A percentile compares a stretch with the other conserved stretches of the same genome.
These are phyloP conservation scores for Leishmania major DNA, from an alignment of 208 protist genomes.

Conservation along the genomic window DNA sequence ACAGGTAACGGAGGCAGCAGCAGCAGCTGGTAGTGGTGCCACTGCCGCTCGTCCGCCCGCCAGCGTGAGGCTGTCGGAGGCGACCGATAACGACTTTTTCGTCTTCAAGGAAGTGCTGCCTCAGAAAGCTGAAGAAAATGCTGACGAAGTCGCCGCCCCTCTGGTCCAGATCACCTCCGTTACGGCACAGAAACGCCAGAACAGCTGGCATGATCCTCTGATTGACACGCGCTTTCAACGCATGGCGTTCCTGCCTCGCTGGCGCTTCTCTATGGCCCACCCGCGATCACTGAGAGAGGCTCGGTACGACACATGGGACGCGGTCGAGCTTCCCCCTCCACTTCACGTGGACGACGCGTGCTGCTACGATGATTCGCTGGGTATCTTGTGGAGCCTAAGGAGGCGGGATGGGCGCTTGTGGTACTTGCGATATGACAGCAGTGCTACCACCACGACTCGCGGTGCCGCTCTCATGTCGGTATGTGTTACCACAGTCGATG, in stretches of 20 bases:
- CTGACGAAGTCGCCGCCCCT: conserved; percentile 1
- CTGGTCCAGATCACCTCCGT: neutral
- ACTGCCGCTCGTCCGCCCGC: neutral
- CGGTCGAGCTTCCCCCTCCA: conserved; percentile 6
- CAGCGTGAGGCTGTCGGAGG: conserved; percentile 34
- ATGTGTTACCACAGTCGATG: conserved; percentile 12
- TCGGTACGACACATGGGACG: conserved; percentile 14
- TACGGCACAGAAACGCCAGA: neutral
- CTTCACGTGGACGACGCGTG: conserved; percentile 16
- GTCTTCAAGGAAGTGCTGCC: conserved; percentile 45
- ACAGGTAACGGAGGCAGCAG: conserved; percentile 15
- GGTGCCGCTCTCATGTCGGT: neutral
- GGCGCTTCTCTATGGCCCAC: conserved; percentile 22
- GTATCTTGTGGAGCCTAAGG: conserved; percentile 23
- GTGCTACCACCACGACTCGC: neutral
- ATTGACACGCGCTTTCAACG: conserved; percentile 22
- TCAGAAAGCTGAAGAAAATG: neutral
- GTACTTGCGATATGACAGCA: conserved; percentile 4
- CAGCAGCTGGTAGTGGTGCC: conserved; percentile 1
- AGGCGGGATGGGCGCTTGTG: conserved; percentile 12
- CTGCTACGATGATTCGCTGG: conserved; percentile 25
- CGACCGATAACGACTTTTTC: conserved; percentile 55
- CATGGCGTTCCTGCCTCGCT: conserved; percentile 4
- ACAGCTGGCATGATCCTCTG: conserved; percentile 5
- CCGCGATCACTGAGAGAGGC: conserved; percentile 1